Percentiles rank a stretch among this genome's conserved stretches.
Conservation (phyloP, 306 rosid species). For the Cercis canadensis region DNA sequence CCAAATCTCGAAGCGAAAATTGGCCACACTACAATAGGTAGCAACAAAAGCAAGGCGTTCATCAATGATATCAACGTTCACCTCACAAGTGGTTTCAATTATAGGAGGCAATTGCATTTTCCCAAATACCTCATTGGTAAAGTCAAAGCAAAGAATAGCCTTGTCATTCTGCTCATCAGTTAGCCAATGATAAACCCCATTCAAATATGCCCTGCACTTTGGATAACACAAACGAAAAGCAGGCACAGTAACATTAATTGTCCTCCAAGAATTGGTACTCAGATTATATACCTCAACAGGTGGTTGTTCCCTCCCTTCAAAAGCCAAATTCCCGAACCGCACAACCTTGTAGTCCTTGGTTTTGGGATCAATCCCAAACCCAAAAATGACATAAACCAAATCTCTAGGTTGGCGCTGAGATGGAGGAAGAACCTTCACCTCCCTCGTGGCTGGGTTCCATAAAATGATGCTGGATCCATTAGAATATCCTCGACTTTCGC, state of each 20-base stretch:
- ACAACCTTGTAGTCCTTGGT: slow-evolving; percentile 21
- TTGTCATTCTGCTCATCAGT: background rate
- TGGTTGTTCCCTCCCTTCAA: background rate
- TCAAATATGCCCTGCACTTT: background rate
- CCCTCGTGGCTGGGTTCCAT: slow-evolving; percentile 16
- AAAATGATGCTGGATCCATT: background rate
- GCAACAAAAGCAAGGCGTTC: background rate
- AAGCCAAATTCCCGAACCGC: background rate
- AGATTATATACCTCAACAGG: slow-evolving; percentile 13
- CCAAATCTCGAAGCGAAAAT: background rate
- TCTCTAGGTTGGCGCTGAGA: background rate
- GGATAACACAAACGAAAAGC: background rate
- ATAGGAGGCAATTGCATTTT: slow-evolving; percentile 7
- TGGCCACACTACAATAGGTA: background rate
- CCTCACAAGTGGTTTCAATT: background rate
- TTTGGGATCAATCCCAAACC: slow-evolving; percentile 9
- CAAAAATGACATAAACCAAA: background rate
- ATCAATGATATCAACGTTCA: background rate
- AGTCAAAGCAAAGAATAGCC: slow-evolving; percentile 8
- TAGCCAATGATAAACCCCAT: slow-evolving; percentile 24
- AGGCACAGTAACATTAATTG: background rate
- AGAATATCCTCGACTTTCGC: background rate
- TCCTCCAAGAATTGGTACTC: slow-evolving; percentile 8
- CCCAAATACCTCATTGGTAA: background rate
- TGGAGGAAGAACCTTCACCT: slow-evolving; percentile 7